Base-by-base conservation (phyloP, 1,284 basidiomycete species). In the Sporisorium iseilematis-ciliati region DNA sequence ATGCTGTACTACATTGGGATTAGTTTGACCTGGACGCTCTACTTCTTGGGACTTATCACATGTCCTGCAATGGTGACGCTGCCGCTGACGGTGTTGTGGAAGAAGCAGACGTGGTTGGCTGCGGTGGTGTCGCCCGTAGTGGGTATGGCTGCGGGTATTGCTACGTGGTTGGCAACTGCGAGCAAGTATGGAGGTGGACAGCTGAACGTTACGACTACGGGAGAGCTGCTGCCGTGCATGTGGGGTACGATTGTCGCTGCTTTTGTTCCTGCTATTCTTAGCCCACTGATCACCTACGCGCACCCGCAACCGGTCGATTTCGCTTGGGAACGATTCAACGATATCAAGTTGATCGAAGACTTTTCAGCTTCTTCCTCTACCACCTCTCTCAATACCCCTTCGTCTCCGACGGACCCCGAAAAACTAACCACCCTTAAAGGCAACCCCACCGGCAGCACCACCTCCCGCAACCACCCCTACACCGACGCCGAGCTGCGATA, bases 11-110 rank as follows among this genome's bases (percentile, higher is more conserved):
- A 82, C 57, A 58, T 67, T 25, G 81, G 81, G 14, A 72, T 82
- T 23, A 60, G 45, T 8, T 46, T 82, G 21, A 82, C 78, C 7
- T 82, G 81, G 81, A 82, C 78, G 16, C 61, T 83, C 20, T 83
- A 83, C 63, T 81, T 82, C 55, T 58, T 85, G 11, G 70, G 75
- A 11, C 43, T 79, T 21, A 75, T 81, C 43, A 83, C 82, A n/a
- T 81, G 81, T 52, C 79, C 76, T 0, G 81, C 79, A 7, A 77
- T 82, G 73, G 65, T 77, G 21, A 77, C 75, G 33, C 25, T 80
- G 31, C 65, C 77, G 7, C 50, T 81, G 26, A 83, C 82, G 7
- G 78, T 83, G 26, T 57, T 83, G 35, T 83, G 81, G 81, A 75
- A 72, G 64, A 65, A 64, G 25, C 79, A 82, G 69, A 80, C 77